phyloP scores from a whole-genome alignment of 306 rosid species.

The Gastrolobium bilobum region DNA sequence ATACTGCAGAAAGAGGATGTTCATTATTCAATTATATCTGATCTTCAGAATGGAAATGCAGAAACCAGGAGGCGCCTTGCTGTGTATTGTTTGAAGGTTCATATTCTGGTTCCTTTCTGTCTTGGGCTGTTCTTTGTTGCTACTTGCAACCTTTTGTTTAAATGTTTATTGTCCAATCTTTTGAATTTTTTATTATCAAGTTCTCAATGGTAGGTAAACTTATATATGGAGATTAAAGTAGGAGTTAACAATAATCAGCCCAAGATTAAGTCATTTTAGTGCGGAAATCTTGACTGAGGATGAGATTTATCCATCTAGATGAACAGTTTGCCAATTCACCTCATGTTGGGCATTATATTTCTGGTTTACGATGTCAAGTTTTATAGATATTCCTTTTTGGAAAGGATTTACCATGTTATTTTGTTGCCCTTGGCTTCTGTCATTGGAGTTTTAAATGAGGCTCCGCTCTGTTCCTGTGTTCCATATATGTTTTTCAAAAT shows the following conservation, averaged over 20 bases:
- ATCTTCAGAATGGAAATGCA: constrained; percentile 97
- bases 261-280: constrained; percentile 29
- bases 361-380: constrained; percentile 28
- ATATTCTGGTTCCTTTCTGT: constrained; percentile 45
- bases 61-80: constrained; percentile 99
- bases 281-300: constrained; percentile 24
- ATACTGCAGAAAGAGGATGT: constrained; percentile 92
- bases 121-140: constrained; percentile 43
- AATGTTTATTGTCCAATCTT: constrained; percentile 4
- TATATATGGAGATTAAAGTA: constrained; percentile 1
- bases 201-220: constrained; percentile 35
- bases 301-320: constrained; percentile 19
- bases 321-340: not conserved
- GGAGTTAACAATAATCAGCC: not conserved
- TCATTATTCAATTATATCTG: constrained; percentile 96
- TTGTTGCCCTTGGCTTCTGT: constrained; percentile 28
- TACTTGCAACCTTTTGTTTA: constrained; percentile 28
- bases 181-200: not conserved
- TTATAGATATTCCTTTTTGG: not conserved
- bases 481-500: not conserved
- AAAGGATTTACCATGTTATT: constrained; percentile 33
- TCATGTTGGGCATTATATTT: constrained; percentile 4
- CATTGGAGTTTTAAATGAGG: constrained; percentile 18
- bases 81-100: constrained; percentile 95
- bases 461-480: not conserved